phyloP scores from a whole-genome alignment of 2,329 filamentous ascomycete species.

The Teratosphaeria pseudoeucalypti region DNA sequence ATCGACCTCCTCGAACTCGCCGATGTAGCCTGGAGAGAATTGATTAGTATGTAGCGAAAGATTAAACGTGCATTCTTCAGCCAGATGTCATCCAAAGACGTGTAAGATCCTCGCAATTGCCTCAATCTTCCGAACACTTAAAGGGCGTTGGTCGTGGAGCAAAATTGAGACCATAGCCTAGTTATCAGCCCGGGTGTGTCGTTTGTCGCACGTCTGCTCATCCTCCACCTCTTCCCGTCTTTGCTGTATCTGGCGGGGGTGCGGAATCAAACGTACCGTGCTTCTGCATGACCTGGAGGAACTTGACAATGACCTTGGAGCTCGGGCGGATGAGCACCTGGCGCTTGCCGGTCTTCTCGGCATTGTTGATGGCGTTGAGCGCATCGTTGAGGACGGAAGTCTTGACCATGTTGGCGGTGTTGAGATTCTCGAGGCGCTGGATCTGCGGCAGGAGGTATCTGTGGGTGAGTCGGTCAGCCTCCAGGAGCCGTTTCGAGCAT shows the following conservation, averaged over 20 bases:
- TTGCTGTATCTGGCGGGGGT: neutral
- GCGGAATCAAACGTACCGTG: constrained; percentile 69
- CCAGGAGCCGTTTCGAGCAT: constrained; percentile 50
- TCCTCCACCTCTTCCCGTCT: neutral
- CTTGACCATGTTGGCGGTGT: constrained; percentile 88
- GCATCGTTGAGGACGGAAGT: constrained; percentile 98
- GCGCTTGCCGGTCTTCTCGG: constrained; percentile 99
- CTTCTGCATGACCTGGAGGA: constrained; percentile 97
- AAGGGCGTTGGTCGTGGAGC: constrained; percentile 90
- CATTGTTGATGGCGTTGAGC: constrained; percentile 87
- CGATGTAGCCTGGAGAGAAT: constrained; percentile 71
- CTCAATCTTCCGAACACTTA: constrained; percentile 98
- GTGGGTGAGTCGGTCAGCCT: constrained; percentile 44
- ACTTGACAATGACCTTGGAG: constrained; percentile 99
- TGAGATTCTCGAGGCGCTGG: constrained; percentile 69
- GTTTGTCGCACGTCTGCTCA: constrained; percentile 1
- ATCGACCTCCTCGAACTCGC: constrained; percentile 98
- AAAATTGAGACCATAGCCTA: constrained; percentile 80
- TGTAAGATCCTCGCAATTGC: constrained; percentile 82
- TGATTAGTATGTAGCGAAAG: constrained; percentile 75
- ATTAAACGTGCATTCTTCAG: constrained; percentile 88
- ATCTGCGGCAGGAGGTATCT: constrained; percentile 52
- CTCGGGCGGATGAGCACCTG: constrained; percentile 96
- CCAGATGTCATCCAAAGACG: constrained; percentile 62
- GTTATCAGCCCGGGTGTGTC: constrained; percentile 88